A percentile compares a stretch with the other conserved stretches of the same genome.
Evolutionary conservation across 352 stramenopile species (phyloP).

Genomic region (Phytophthora colocasiae): DNA sequence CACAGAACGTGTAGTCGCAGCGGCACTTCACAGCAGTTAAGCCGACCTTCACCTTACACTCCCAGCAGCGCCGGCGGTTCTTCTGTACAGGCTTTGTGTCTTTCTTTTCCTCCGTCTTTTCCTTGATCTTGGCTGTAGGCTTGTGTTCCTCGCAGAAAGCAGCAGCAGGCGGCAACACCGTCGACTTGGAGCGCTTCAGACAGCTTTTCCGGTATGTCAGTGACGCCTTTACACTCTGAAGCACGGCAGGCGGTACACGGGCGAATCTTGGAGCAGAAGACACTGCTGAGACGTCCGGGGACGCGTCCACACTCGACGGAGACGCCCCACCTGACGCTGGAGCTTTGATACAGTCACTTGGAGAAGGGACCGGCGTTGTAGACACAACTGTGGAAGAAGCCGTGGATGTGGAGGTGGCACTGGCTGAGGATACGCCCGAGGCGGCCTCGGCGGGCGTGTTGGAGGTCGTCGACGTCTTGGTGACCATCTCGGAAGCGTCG

Average conservation of each 20-base stretch:
- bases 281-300: slow-evolving; percentile 4
- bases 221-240: slow-evolving; percentile 62
- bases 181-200: slow-evolving; percentile 73
- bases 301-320: slow-evolving; percentile 28
- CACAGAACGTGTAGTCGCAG: slow-evolving; percentile 92
- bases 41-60: slow-evolving; percentile 87
- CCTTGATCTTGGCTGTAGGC: neutral
- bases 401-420: slow-evolving; percentile 35
- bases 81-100: slow-evolving; percentile 67
- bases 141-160: slow-evolving; percentile 11
- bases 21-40: slow-evolving; percentile 88
- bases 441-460: slow-evolving; percentile 29
- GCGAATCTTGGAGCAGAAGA: slow-evolving; percentile 34
- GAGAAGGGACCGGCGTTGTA: slow-evolving; percentile 18
- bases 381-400: slow-evolving; percentile 38
- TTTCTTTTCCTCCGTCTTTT: slow-evolving; percentile 9
- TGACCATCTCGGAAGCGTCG: slow-evolving; percentile 43
- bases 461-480: slow-evolving; percentile 44
- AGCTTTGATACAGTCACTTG: slow-evolving; percentile 40
- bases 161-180: slow-evolving; percentile 43
- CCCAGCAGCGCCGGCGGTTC: slow-evolving; percentile 90
- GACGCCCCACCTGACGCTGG: slow-evolving; percentile 13
- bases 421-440: slow-evolving; percentile 36
- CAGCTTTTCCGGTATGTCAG: slow-evolving; percentile 73
- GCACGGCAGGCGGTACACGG: slow-evolving; percentile 47